phyloP scores from a whole-genome alignment of 2,329 filamentous ascomycete genomes.

The Colletotrichum salicis region DNA sequence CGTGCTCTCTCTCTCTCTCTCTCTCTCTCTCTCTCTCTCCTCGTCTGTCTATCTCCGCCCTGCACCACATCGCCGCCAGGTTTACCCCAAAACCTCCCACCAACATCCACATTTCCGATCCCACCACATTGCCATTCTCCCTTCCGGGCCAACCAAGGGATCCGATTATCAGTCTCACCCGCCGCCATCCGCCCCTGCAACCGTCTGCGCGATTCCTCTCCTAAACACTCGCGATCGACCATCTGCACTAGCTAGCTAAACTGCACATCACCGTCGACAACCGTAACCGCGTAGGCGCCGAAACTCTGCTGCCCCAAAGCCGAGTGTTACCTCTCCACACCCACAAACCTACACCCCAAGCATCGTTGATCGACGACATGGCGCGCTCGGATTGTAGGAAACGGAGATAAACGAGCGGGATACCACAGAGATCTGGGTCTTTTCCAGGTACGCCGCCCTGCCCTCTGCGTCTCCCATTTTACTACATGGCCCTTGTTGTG shows the following conservation, averaged over 20 bases:
- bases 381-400: constrained; percentile 35
- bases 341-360: constrained; percentile 7
- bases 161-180: constrained; percentile 9
- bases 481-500: not conserved
- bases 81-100: constrained; percentile 5
- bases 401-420: constrained; percentile 34
- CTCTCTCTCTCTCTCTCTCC: not conserved
- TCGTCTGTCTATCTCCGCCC: not conserved
- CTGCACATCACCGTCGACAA: not conserved
- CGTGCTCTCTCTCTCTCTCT: constrained; percentile 5
- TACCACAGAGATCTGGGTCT: constrained; percentile 30
- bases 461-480: constrained; percentile 3
- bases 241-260: not conserved
- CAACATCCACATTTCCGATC: not conserved
- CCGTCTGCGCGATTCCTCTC: not conserved
- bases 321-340: constrained; percentile 22
- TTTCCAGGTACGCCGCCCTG: constrained; percentile 23
- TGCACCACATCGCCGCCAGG: constrained; percentile 11
- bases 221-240: not conserved
- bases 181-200: not conserved
- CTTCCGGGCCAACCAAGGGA: constrained; percentile 25
- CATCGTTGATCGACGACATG: constrained; percentile 29
- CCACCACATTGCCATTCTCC: not conserved
- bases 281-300: constrained; percentile 25
- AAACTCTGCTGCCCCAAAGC: constrained; percentile 26